Conservation (phyloP, 139 green algal genomes). For the Dunaliella primolecta region DNA sequence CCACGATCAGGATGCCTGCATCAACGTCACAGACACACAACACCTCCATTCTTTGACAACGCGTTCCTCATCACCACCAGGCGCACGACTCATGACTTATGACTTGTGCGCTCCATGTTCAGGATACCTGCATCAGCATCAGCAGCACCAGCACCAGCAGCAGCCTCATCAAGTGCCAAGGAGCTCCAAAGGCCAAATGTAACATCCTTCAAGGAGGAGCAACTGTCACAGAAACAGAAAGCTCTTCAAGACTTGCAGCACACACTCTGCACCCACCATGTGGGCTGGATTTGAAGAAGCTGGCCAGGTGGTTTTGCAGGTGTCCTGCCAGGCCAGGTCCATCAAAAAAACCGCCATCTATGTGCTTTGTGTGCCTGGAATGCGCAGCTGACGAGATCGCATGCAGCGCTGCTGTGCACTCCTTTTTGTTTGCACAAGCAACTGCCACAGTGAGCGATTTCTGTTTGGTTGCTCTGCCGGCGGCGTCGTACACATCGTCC, state of each 20-base stretch:
- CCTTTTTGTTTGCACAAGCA: not conserved
- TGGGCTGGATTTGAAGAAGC: not conserved
- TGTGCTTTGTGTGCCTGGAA: not conserved
- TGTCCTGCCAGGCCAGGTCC: not conserved
- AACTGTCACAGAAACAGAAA: too few species aligned
- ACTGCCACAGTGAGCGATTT: not conserved
- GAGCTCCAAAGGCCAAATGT: not conserved
- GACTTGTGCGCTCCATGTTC: not conserved
- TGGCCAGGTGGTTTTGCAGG: not conserved
- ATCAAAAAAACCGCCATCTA: not conserved
- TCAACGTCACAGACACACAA: not conserved
- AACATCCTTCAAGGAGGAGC: not conserved
- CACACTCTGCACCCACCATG: not conserved
- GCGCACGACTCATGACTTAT: too few species aligned
- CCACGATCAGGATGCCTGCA: not conserved
- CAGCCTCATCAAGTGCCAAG: too few species aligned
- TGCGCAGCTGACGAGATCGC: not conserved
- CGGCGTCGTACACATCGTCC: not conserved
- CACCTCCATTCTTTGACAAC: not conserved
- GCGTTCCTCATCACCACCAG: not conserved
- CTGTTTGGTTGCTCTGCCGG: not conserved
- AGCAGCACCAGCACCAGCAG: not conserved
- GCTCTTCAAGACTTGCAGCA: too few species aligned
- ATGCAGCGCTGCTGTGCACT: not conserved
- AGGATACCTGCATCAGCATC: not conserved